These are phyloP conservation scores for Auricularia sp. DNA, from an alignment of 768 basidiomycete species.

Conservation along the genomic window DNA sequence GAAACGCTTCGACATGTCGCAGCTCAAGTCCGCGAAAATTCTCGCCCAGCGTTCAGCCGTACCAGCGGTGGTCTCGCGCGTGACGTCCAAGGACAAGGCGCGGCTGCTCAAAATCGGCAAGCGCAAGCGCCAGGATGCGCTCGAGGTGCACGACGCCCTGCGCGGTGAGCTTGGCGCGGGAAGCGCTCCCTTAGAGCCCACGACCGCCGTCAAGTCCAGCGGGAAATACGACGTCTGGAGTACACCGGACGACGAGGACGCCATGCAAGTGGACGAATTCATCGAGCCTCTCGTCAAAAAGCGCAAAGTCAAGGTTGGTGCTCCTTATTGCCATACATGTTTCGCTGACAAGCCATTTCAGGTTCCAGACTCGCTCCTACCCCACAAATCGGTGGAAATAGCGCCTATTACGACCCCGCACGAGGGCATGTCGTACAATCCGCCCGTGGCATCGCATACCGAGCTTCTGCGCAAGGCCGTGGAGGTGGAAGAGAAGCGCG, in stretches of 20 bases:
- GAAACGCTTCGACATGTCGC: slow-evolving; percentile 33
- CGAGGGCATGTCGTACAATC: slow-evolving; percentile 85
- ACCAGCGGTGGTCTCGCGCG: slow-evolving; percentile 67
- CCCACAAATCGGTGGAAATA: slow-evolving; percentile 44
- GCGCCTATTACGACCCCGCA: slow-evolving; percentile 66
- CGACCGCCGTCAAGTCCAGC: slow-evolving; percentile 13
- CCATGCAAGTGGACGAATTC: slow-evolving; percentile 40
- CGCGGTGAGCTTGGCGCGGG: slow-evolving; percentile 25
- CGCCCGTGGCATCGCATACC: slow-evolving; percentile 60
- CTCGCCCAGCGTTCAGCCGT: slow-evolving; percentile 80
- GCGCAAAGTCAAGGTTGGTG: slow-evolving; percentile 44
- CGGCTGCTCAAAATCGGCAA: slow-evolving; percentile 69
- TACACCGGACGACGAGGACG: slow-evolving; percentile 53
- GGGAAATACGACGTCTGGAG: slow-evolving; percentile 38
- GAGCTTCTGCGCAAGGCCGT: slow-evolving; percentile 61
- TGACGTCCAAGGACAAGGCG: slow-evolving; percentile 47
- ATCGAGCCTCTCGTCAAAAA: slow-evolving; percentile 21
- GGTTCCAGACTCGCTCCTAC: slow-evolving; percentile 40
- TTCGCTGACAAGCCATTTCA: slow-evolving; percentile 14
- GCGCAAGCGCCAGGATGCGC: slow-evolving; percentile 55
- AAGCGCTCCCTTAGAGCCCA: slow-evolving; percentile 15
- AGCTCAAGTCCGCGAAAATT: slow-evolving; percentile 66
- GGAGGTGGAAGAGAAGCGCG: slow-evolving; percentile 49
- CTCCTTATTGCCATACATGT: neutral
- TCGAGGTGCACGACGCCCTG: slow-evolving; percentile 25